phyloP scores from a whole-genome alignment of 805 yeast genomes.

The Saccharomycopsis fermentans region DNA sequence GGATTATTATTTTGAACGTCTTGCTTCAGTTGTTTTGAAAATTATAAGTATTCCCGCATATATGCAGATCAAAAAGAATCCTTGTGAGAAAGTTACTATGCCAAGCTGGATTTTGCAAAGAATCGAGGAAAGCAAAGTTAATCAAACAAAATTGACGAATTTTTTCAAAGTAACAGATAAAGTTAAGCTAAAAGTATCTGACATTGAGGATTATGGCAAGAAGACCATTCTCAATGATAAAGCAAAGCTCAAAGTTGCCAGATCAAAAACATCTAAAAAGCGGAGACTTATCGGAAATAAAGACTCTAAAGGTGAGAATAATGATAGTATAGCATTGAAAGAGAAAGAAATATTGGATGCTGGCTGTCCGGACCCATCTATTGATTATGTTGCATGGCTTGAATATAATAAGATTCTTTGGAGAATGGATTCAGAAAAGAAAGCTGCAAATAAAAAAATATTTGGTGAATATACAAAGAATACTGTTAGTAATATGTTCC shows the following conservation, averaged over 20 bases:
- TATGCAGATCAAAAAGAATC: constrained; percentile 74
- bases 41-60: constrained; percentile 97
- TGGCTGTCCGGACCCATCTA: constrained; percentile 54
- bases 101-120: constrained; percentile 84
- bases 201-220: constrained; percentile 49
- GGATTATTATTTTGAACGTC: constrained; percentile 83
- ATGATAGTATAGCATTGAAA: constrained; percentile 25
- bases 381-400: constrained; percentile 60
- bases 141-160: constrained; percentile 51
- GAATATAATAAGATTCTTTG: constrained; percentile 79
- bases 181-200: constrained; percentile 31
- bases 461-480: constrained; percentile 55
- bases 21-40: constrained; percentile 88
- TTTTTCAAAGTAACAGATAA: constrained; percentile 42
- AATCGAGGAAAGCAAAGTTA: constrained; percentile 51
- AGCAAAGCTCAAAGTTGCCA: constrained; percentile 17
- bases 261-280: constrained; percentile 34
- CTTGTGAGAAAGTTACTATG: constrained; percentile 88
- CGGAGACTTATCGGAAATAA: constrained; percentile 13
- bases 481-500: constrained; percentile 56
- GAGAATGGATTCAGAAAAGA: constrained; percentile 64
- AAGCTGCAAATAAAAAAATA: constrained; percentile 60
- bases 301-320: not conserved
- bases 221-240: constrained; percentile 34
- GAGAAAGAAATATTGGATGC: constrained; percentile 39